phyloP scores from a whole-genome alignment of 2,329 filamentous ascomycete genomes.

The Colletotrichum lentis region DNA sequence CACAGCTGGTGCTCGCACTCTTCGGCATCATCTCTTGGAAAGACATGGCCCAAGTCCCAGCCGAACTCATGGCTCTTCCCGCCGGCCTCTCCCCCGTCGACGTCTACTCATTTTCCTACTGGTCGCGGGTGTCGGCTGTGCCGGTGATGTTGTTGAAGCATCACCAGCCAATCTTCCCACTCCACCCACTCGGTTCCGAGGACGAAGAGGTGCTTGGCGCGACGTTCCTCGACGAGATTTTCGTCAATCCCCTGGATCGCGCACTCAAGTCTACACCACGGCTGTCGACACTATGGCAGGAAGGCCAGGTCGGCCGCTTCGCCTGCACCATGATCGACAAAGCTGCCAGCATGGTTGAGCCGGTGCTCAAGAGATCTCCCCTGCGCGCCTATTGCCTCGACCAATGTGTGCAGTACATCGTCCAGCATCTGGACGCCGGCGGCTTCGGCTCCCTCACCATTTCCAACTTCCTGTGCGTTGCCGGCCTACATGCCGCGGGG shows the following conservation, averaged over 20 bases:
- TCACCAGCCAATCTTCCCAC: conserved; percentile 9
- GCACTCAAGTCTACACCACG: not conserved
- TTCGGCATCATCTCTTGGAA: conserved; percentile 24
- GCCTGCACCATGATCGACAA: conserved; percentile 18
- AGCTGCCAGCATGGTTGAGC: conserved; percentile 14
- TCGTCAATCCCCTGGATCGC: not conserved
- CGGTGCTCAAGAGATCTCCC: conserved; percentile 4
- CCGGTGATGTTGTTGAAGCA: conserved; percentile 22
- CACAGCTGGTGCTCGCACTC: conserved; percentile 8
- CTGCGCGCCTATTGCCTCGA: conserved; percentile 14
- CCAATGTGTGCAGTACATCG: conserved; percentile 20
- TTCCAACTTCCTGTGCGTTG: conserved; percentile 21
- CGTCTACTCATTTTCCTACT: conserved; percentile 26
- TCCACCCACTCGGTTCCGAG: conserved; percentile 6
- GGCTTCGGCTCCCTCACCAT: conserved; percentile 19
- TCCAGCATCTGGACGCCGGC: conserved; percentile 7
- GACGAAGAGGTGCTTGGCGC: not conserved
- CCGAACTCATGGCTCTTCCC: conserved; percentile 20
- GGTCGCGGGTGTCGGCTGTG: conserved; percentile 20
- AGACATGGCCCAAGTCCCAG: conserved; percentile 26
- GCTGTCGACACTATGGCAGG: conserved; percentile 1
- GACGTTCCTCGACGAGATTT: conserved; percentile 12
- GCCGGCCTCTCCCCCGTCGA: conserved; percentile 13
- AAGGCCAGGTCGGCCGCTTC: conserved; percentile 11
- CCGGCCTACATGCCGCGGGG: conserved; percentile 15